These are phyloP conservation scores for Paspalum notatum DNA, from an alignment of 176 grass and related monocot species.

Conservation along the genomic window DNA sequence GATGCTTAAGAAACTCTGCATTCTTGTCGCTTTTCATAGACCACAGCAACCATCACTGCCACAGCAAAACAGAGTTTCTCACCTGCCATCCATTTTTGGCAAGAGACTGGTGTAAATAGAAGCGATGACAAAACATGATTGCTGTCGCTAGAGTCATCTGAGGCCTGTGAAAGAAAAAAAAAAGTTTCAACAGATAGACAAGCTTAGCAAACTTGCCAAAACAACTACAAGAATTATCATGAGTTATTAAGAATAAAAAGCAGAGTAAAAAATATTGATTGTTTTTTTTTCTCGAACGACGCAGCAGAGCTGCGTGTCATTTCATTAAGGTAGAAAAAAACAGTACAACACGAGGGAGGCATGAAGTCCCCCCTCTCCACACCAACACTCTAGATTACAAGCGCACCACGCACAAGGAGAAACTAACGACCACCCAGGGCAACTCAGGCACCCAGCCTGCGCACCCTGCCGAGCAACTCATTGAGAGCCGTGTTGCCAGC, in stretches of 20 bases:
- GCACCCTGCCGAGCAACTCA: too few relatives aligned
- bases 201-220: conserved; percentile 11
- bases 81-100: conserved; percentile 93
- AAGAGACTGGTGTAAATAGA: conserved; percentile 84
- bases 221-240: conserved; percentile 8
- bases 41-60: conserved; percentile 1
- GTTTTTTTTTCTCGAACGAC: not conserved
- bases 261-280: conserved; percentile 19
- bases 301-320: too few relatives aligned
- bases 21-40: not conserved
- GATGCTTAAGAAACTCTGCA: conserved; percentile 18
- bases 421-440: too few relatives aligned
- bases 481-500: too few relatives aligned
- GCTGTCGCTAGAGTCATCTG: conserved; percentile 68
- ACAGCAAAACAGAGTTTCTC: conserved; percentile 40
- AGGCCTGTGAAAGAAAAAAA: conserved; percentile 46
- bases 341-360: too few relatives aligned
- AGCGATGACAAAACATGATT: conserved; percentile 76
- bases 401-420: too few relatives aligned
- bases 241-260: not conserved
- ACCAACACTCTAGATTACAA: too few relatives aligned
- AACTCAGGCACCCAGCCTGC: too few relatives aligned
- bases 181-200: conserved; percentile 22
- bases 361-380: too few relatives aligned
- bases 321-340: too few relatives aligned